Base-by-base conservation (phyloP, 768 basidiomycete genomes). In the Macrolepiota albuminosa region DNA sequence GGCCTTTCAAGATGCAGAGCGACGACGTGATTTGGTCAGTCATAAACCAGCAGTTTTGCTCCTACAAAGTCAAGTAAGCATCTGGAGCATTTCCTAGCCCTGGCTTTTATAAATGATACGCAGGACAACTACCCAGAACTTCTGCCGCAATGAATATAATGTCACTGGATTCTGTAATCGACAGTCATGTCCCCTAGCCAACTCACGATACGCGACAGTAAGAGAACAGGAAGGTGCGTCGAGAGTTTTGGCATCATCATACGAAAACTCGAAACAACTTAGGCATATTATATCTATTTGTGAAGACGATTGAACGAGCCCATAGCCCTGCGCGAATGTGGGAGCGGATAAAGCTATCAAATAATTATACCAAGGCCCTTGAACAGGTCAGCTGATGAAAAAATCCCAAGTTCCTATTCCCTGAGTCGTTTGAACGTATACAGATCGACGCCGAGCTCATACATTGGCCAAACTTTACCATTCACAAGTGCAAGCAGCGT, bases 11-110 rank as follows among this genome's bases (percentile, higher is more conserved):
- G 59, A 93, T 93, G 89, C 91, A 93, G 72, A 89, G 88, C 75
- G 96, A 99, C 90, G 96, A 98, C 76, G 91, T 98, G 64, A 98
- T 99, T 64, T 99, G 96, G 96, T 91, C 87, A 21, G 91, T 95
- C 34, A 94, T 95, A 71, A 93, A 93, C 74, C 82, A 85, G 58
- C 93, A 94, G 68, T 98, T 98, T 73, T 99, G 97, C 79, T 97
- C 96, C 0, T 99, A 96, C 76, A 98, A 98, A 90, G 95, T 99
- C 81, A 98, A 96, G 96, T 95, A 67, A 71, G 92, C 79, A 10
- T 49, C 58, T 34, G 21, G 24, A 33, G 13, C 4, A 9, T 16
- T 26, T 47, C n/a, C 34, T 18, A 31, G 14, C 54, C 39, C 29
- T 16, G 42, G 33, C 51, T 45, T 33, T 9, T 31, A 53, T 63